Evolutionary conservation across 306 rosid species (phyloP).

Genomic region (Benincasa hispida): DNA sequence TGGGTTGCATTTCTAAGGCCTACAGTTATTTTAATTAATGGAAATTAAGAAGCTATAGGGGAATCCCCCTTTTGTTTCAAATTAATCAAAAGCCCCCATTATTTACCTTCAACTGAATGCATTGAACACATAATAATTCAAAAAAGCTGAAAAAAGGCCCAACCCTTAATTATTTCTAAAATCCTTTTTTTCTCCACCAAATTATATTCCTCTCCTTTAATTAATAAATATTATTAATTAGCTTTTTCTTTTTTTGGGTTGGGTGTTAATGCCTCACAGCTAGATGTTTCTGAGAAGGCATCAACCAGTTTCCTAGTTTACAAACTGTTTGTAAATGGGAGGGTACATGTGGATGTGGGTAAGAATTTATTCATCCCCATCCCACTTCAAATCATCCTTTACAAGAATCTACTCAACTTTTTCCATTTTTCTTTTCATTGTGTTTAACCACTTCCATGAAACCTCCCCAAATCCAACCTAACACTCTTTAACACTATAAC

Average conservation of each 20-base stretch:
- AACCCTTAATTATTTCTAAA: background rate
- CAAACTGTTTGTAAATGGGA: background rate
- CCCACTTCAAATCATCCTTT: background rate
- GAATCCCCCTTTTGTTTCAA: background rate
- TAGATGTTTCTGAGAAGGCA: background rate
- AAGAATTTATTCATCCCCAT: background rate
- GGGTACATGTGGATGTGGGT: background rate
- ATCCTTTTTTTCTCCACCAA: background rate
- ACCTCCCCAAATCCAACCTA: background rate
- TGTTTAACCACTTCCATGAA: background rate
- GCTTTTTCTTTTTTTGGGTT: background rate
- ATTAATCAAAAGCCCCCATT: background rate
- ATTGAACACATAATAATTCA: background rate
- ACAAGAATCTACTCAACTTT: background rate
- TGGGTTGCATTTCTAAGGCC: background rate
- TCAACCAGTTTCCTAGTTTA: background rate
- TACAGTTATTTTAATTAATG: background rate
- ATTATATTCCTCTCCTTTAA: background rate
- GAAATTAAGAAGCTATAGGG: background rate
- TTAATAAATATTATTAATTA: too few relatives aligned
- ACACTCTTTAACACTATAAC: too few relatives aligned
- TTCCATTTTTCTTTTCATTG: background rate
- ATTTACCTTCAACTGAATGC: background rate
- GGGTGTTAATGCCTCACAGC: background rate
- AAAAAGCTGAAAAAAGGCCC: background rate